Evolutionary conservation across 1,284 basidiomycete species (phyloP).

Genomic region (Ceratobasidium sp.): DNA sequence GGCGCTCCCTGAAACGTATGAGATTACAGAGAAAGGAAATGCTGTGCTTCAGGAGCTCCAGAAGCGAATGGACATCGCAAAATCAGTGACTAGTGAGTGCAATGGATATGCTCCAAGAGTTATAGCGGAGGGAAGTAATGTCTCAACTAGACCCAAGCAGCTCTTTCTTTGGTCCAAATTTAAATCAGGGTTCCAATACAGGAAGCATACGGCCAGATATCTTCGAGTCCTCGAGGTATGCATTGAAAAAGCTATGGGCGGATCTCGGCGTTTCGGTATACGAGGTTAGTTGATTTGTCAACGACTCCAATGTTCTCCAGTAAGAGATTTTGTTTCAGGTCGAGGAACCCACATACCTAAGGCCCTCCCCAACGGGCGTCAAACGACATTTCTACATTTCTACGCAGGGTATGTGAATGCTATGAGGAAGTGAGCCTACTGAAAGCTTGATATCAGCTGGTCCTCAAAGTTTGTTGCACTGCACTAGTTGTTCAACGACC

Average conservation of each 20-base stretch:
- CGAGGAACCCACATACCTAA: conserved; percentile 14
- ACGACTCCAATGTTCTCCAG: not conserved
- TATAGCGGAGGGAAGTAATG: not conserved
- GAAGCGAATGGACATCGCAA: conserved; percentile 21
- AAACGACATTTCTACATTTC: conserved; percentile 19
- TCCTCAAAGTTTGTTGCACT: conserved; percentile 17
- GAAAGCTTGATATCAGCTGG: conserved; percentile 1
- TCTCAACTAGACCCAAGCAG: conserved; percentile 5
- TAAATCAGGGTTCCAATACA: not conserved
- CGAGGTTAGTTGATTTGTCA: conserved; percentile 23
- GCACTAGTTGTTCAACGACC: conserved; percentile 8
- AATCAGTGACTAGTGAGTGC: conserved; percentile 4
- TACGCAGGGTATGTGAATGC: conserved; percentile 3
- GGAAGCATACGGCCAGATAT: not conserved
- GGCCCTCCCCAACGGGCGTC: not conserved
- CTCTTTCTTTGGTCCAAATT: conserved; percentile 21
- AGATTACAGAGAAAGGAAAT: conserved; percentile 23
- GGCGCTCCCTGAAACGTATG: not conserved
- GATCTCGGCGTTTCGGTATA: conserved; percentile 11
- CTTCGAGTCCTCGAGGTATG: not conserved
- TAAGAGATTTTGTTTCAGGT: not conserved
- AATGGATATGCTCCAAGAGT: not conserved
- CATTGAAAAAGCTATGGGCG: conserved; percentile 10
- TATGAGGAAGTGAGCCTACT: no score
- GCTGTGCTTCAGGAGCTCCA: conserved; percentile 17